Evolutionary conservation across 495 filamentous ascomycete species (phyloP).

Genomic region (Xylaria cubensis): DNA sequence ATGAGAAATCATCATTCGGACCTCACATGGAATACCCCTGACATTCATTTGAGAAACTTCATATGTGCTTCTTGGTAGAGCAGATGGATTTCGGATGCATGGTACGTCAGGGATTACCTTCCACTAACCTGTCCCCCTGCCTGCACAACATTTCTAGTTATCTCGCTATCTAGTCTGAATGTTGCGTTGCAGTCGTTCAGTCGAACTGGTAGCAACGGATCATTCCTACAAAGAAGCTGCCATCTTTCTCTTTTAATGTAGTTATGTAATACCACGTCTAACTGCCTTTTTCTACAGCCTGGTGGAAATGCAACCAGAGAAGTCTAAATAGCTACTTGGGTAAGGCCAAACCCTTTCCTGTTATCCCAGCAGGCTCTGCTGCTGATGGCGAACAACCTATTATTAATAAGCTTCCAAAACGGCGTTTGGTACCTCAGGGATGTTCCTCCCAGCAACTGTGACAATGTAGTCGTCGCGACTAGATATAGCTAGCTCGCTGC

Average conservation of each 20-base stretch:
- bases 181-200: too few species aligned
- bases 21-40: too few species aligned
- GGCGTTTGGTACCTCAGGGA: neutral
- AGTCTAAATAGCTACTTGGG: neutral
- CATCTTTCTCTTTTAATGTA: neutral
- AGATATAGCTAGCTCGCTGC: neutral
- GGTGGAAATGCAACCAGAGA: neutral
- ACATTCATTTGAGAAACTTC: neutral
- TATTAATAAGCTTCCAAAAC: too few species aligned
- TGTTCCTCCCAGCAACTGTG: neutral
- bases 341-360: neutral
- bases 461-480: neutral
- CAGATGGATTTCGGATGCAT: too few species aligned
- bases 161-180: too few species aligned
- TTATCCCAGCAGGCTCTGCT: neutral
- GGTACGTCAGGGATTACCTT: too few species aligned
- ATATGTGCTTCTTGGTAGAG: neutral
- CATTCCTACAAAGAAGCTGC: neutral
- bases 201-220: neutral
- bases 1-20: too few species aligned
- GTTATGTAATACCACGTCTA: neutral
- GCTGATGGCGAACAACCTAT: neutral
- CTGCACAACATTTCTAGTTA: too few species aligned
- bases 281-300: neutral
- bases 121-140: too few species aligned